These are phyloP conservation scores for Vigna angularis DNA, from an alignment of 306 rosid species.

Conservation along the genomic window DNA sequence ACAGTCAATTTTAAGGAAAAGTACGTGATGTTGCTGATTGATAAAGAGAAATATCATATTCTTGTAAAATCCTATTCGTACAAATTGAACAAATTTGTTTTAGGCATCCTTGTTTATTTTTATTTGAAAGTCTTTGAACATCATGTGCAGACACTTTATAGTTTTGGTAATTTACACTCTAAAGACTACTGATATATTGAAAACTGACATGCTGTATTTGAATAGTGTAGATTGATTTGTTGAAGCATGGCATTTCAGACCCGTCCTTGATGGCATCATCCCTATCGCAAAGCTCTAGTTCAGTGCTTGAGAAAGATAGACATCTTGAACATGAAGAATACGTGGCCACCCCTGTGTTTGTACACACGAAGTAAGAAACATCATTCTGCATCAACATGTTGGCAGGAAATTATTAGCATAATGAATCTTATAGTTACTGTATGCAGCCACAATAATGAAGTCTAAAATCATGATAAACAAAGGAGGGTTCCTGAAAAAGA, in stretches of 20 bases:
- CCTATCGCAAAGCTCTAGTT: slow-evolving; percentile 63
- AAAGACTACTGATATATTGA: slow-evolving; percentile 1
- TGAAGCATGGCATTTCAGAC: slow-evolving; percentile 88
- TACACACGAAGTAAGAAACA: slow-evolving; percentile 77
- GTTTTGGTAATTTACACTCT: not conserved
- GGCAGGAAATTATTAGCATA: not conserved
- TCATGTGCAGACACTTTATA: slow-evolving; percentile 18
- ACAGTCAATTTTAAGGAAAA: not conserved
- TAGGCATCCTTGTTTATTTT: not conserved
- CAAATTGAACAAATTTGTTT: slow-evolving; percentile 9
- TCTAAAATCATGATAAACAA: slow-evolving; percentile 28
- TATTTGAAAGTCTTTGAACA: slow-evolving; percentile 8
- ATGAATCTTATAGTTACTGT: slow-evolving; percentile 1
- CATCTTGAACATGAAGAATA: slow-evolving; percentile 59
- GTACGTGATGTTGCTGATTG: not conserved
- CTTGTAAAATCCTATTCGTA: slow-evolving; percentile 1
- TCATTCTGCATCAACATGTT: slow-evolving; percentile 6
- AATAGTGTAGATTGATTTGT: slow-evolving; percentile 73
- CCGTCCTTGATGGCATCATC: slow-evolving; percentile 67
- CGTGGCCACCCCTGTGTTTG: slow-evolving; percentile 80
- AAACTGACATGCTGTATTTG: not conserved
- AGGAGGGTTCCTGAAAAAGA: slow-evolving; percentile 5
- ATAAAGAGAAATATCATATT: slow-evolving; percentile 4
- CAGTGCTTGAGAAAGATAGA: slow-evolving; percentile 63
- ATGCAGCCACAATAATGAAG: slow-evolving; percentile 16